Evolutionary conservation across 1,284 basidiomycete genomes (phyloP).

Genomic region (Malassezia arunalokei): DNA sequence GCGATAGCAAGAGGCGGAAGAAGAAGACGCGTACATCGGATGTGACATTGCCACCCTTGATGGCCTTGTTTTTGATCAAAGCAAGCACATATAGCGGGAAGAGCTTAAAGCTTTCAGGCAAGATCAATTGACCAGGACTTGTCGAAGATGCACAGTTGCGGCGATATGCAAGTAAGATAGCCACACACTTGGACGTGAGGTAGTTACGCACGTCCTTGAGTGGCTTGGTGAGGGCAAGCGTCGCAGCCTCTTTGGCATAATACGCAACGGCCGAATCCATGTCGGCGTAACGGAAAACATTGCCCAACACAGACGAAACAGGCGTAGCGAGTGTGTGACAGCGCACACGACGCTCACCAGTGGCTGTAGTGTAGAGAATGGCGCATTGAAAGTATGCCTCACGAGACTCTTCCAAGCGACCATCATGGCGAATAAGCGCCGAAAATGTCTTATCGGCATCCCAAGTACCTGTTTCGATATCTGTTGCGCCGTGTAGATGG

Average conservation of each 20-base stretch:
- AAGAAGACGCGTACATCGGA: slow-evolving; percentile 85
- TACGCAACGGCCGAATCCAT: slow-evolving; percentile 69
- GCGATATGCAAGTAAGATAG: slow-evolving; percentile 74
- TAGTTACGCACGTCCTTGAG: slow-evolving; percentile 68
- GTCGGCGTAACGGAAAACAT: slow-evolving; percentile 85
- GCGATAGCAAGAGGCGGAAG: slow-evolving; percentile 62
- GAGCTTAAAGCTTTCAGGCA: slow-evolving; percentile 84
- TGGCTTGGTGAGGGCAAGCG: slow-evolving; percentile 60
- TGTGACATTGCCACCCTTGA: slow-evolving; percentile 76
- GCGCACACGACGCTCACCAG: slow-evolving; percentile 72
- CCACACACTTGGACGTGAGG: slow-evolving; percentile 71
- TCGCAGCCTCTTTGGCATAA: slow-evolving; percentile 61
- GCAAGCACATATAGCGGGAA: slow-evolving; percentile 73
- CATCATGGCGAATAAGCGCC: slow-evolving; percentile 57
- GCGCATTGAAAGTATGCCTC: slow-evolving; percentile 83
- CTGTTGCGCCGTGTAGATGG: slow-evolving; percentile 61
- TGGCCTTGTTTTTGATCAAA: slow-evolving; percentile 76
- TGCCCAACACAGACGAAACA: slow-evolving; percentile 70
- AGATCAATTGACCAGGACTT: slow-evolving; percentile 69
- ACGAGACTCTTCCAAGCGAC: slow-evolving; percentile 59
- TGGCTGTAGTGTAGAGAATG: slow-evolving; percentile 67
- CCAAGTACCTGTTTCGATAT: slow-evolving; percentile 67
- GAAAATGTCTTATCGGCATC: slow-evolving; percentile 71
- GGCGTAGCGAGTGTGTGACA: slow-evolving; percentile 72
- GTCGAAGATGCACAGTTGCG: slow-evolving; percentile 78